Percentiles rank a stretch among this genome's conserved stretches.
Conservation (phyloP, 2,329 filamentous ascomycete genomes). For the Diaporthe longicolla region DNA sequence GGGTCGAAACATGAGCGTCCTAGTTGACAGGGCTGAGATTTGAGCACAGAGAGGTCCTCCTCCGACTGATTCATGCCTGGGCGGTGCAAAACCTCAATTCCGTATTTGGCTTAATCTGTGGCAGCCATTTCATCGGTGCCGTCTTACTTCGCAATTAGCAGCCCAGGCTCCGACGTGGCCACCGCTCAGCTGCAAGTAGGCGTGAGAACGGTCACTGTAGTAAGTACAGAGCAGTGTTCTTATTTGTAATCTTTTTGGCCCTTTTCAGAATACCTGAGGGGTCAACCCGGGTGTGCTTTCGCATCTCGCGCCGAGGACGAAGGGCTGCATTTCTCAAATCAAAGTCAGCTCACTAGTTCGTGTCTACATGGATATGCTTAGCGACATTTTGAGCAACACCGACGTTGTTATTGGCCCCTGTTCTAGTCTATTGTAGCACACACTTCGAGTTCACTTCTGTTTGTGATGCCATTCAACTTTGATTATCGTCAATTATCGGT, state of each 20-base stretch:
- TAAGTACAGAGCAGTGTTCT: not conserved
- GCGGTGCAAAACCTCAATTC: conserved; percentile 10
- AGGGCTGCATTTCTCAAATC: too few species aligned
- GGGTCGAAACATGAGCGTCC: conserved; percentile 3
- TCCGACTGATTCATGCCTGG: not conserved
- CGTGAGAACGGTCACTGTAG: not conserved
- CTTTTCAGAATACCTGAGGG: not conserved
- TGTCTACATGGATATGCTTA: not conserved
- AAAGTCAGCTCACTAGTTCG: not conserved
- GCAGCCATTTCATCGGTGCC: not conserved
- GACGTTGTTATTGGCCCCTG: not conserved
- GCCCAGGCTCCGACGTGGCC: too few species aligned
- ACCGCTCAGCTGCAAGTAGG: not conserved
- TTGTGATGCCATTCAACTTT: not conserved
- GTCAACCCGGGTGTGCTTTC: not conserved
- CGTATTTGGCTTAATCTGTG: not conserved
- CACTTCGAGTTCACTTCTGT: too few species aligned
- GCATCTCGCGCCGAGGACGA: not conserved
- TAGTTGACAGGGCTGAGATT: not conserved
- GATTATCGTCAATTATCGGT: not conserved
- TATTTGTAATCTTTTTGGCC: not conserved
- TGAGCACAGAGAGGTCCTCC: not conserved
- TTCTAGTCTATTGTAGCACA: not conserved
- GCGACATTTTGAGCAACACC: too few species aligned
- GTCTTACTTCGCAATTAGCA: not conserved